phyloP scores from a whole-genome alignment of 2,329 filamentous ascomycete genomes.

The Fusarium fracticaudum region DNA sequence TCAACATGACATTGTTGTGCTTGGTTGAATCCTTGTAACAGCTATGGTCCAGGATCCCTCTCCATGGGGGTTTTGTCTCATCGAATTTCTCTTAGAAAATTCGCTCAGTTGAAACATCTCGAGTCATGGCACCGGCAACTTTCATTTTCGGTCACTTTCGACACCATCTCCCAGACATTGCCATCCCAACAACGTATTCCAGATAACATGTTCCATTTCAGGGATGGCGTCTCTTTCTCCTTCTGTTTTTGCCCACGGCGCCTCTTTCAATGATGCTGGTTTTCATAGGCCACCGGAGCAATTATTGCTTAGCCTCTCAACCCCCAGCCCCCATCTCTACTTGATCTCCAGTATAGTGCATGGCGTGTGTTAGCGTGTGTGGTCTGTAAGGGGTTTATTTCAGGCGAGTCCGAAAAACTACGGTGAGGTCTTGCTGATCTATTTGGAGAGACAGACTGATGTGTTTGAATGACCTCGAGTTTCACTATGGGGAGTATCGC shows the following conservation, averaged over 20 bases:
- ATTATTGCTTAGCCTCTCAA: not conserved
- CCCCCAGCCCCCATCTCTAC: conserved; percentile 7
- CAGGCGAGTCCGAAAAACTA: not conserved
- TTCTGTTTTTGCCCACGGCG: conserved; percentile 12
- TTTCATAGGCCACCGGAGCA: conserved; percentile 9
- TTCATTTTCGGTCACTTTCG: not conserved
- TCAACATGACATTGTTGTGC: not conserved
- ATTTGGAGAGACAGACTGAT: not conserved
- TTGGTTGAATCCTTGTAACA: not conserved
- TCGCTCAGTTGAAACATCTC: conserved; percentile 9
- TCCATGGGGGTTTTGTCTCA: not conserved
- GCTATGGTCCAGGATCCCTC: not conserved
- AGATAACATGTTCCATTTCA: not conserved
- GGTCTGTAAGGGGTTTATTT: not conserved
- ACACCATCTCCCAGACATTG: not conserved
- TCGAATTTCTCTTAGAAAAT: not conserved
- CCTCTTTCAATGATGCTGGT: conserved; percentile 2
- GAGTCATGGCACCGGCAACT: conserved; percentile 21
- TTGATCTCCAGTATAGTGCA: conserved; percentile 6
- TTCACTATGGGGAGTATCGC: not conserved
- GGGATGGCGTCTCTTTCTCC: conserved; percentile 1
- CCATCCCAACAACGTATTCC: not conserved
- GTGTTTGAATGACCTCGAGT: not conserved
- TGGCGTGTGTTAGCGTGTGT: conserved; percentile 17
- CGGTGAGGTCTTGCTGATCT: not conserved